Evolutionary conservation across 768 basidiomycete genomes (phyloP), one percentile per base, ranked within the genome.

Genomic region (Cystobasidium ongulense): DNA sequence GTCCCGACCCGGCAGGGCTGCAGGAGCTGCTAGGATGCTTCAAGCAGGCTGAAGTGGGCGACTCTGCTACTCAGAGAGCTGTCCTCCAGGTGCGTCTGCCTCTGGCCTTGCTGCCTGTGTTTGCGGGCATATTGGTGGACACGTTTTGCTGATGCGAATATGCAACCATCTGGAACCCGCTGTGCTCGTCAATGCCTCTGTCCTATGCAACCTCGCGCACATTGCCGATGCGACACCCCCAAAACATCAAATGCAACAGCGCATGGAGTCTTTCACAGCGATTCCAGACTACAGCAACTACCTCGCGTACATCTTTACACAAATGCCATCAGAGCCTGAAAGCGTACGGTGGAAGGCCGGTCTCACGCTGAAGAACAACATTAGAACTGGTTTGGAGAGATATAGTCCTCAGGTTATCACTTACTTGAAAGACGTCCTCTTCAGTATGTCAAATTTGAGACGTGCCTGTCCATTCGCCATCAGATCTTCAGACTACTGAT

Each of bases 311-410:
- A 92, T 96, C 83, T 87, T 97, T 76, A 87, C 89, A 72, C 84
- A 85, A 54, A 83, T 90, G 84, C 84, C 88, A 1, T 85, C 87
- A 75, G 91, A 96, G 82, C 89, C 92, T 80, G 92, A 92, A 80
- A 89, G 90, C 66, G 91, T 93, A 81, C 88, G 95, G 70, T 91
- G 91, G 74, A 93, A 96, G 83, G 93, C 95, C 23, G 95, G 94
- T 53, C 91, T 96, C 79, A 85, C 97, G 27, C 87, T 98, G 81
- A 98, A 98, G 87, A 98, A 98, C 82, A 92, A 92, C 78, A 86
- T 90, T 41, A 85, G 88, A 72, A 86, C 89, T 76, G 87, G 92
- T 80, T 84, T 91, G 66, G 85, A 84, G 57, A 86, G 88, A 7
- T 64, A 50, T 27, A 83, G 88, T 27, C 84, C 85, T 25, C 85